Evolutionary conservation across 208 protist species (phyloP), one percentile per base, ranked within the genome.

Genomic region (Leishmania tarentolae): DNA sequence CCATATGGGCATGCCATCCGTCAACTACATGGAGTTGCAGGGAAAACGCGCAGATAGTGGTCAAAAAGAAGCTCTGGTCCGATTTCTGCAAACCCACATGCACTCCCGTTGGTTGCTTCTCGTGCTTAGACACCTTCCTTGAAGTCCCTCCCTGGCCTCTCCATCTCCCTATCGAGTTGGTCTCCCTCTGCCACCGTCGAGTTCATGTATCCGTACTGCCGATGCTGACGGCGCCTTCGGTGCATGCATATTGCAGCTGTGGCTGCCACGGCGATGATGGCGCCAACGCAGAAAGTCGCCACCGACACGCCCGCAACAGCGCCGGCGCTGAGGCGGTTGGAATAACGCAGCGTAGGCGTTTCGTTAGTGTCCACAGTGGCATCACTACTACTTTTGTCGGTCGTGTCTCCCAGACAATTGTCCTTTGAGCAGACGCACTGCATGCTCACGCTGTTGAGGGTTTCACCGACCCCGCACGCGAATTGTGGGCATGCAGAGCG

Each of bases 351-450:
- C 70, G 44, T 13, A 17, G 59, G 46, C 21, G 19, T 0, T 42
- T 40, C 61, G 31, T 61, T 53, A n/a, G 28, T 50, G 57, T 56
- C 47, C 47, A 37, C 46, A 56, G 24, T 37, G 53, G 44, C 47
- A 42, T 40, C 61, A 40, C 28, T 15, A 7, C 31, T 40, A 40
- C 9, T 24, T 31, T 40, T 31, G 61, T 13, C 24, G 61, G 61
- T 42, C 13, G 11, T 53, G 40, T 52, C 56, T n/a, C 53, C 66
- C 40, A 82, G 59, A 73, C 82, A 85, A 17, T 40, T 68, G 31
- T 42, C 42, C 15, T 52, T 56, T 57, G 83, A 76, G 84, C 84
- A 87, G 28, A 87, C 77, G 75, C 84, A 87, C 70, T 85, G 84
- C 57, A 69, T 66, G 52, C 50, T 82, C 46, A 80, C 57, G 28